These are phyloP conservation scores for Phytophthora melonis DNA, from an alignment of 352 stramenopile species.

Conservation along the genomic window DNA sequence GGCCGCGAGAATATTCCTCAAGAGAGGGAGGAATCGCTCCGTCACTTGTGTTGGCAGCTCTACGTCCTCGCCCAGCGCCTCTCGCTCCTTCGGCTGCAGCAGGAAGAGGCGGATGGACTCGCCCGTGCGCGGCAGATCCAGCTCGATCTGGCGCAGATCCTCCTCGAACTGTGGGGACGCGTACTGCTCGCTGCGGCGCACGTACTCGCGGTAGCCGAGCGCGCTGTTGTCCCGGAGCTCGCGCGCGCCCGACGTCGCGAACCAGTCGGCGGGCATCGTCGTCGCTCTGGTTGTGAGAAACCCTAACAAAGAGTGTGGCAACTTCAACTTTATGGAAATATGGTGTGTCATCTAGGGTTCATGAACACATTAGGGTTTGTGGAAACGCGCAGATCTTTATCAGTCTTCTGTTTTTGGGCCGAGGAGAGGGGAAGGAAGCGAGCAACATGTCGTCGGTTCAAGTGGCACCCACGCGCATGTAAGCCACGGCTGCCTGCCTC, in stretches of 20 bases:
- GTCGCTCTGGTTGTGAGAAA: slow-evolving; percentile 7
- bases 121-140: slow-evolving; percentile 70
- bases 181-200: slow-evolving; percentile 36
- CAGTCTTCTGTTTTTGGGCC: slow-evolving; percentile 22
- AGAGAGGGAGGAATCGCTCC: slow-evolving; percentile 40
- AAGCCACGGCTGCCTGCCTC: slow-evolving; percentile 9
- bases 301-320: not conserved
- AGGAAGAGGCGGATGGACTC: slow-evolving; percentile 69
- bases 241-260: slow-evolving; percentile 46
- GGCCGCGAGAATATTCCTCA: slow-evolving; percentile 68
- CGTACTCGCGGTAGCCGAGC: slow-evolving; percentile 56
- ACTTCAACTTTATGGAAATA: slow-evolving; percentile 26
- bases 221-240: slow-evolving; percentile 45
- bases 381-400: slow-evolving; percentile 7
- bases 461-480: slow-evolving; percentile 87
- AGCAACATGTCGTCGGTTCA: slow-evolving; percentile 54
- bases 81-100: slow-evolving; percentile 30
- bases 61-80: slow-evolving; percentile 22
- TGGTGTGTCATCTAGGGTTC: slow-evolving; percentile 13
- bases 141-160: slow-evolving; percentile 71
- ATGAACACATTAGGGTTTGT: not conserved
- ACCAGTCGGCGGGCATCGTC: slow-evolving; percentile 53
- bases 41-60: slow-evolving; percentile 34
- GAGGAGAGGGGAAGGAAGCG: slow-evolving; percentile 3
- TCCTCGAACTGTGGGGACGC: slow-evolving; percentile 53